Base-by-base conservation (phyloP, 768 basidiomycete genomes). In the Agaricus blazei region DNA sequence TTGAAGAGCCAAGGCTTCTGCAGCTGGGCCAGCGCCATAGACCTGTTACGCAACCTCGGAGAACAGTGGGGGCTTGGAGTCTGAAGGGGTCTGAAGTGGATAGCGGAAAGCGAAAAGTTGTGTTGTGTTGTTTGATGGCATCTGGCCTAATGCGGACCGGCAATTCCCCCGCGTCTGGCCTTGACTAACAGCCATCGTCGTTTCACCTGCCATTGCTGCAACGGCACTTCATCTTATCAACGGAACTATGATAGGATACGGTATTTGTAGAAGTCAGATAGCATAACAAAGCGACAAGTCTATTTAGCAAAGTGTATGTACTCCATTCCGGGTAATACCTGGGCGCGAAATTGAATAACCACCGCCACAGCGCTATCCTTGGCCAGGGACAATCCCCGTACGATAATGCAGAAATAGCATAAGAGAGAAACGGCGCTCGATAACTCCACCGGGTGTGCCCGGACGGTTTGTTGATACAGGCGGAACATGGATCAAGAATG, bases 1-100 rank as follows among this genome's bases (percentile, higher is more conserved):
- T 74, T 71, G 43, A 88, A 84, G 24, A 93, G 78, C 24, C 60
- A 48, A 49, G 75, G 75, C 54, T 71, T 66, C 19, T 71, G 70
- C 14, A 78, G 71, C 31, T 68, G 70, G 27, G 64, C 60, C 48
- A 75, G 64, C 41, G 62, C 63, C 72, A 76, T 75, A 28, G 46
- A 27, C 46, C 27, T 29, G 29, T 8, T 11, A 28, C 26, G 27
- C 8, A 27, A 28, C 3, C 46, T 9, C 46, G 15, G 44, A 47
- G 12, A 9, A 28, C 26, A 31, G 9, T 47, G 8, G 26, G 12
- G 15, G 15, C 8, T n/a, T 12, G 9, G 41, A 8, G 6, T 8
- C 11, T 28, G 12, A 44, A n/a, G 28, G 11, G 42, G 48, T 41
- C 28, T 41, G 23, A 44, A 24, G 19, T 27, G 45, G 44, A 15